Conservation (phyloP, 805 yeast species). For the Pichia manshurica region DNA sequence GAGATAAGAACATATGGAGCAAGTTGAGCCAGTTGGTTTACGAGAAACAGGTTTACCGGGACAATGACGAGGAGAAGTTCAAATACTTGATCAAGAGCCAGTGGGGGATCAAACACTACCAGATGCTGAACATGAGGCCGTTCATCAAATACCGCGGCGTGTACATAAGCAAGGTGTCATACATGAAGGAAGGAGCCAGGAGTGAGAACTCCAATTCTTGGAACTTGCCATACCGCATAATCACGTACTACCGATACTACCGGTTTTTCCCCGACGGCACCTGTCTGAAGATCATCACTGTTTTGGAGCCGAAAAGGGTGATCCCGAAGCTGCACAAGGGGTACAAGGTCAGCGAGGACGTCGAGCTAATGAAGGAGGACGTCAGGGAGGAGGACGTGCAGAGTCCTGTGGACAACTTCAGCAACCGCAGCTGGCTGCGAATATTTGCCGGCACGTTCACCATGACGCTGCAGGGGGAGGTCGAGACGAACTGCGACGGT, state of each 20-base stretch:
- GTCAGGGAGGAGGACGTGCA: constrained; percentile 4
- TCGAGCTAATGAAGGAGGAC: constrained; percentile 20
- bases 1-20: constrained; percentile 44
- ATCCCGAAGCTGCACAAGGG: constrained; percentile 46
- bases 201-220: constrained; percentile 61
- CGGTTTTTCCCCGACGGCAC: constrained; percentile 78
- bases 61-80: constrained; percentile 34
- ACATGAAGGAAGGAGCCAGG: constrained; percentile 76
- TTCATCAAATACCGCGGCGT: constrained; percentile 76
- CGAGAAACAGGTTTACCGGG: constrained; percentile 48
- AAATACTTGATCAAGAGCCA: constrained; percentile 29
- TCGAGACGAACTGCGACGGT: constrained; percentile 51
- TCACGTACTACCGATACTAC: constrained; percentile 82
- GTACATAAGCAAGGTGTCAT: constrained; percentile 79
- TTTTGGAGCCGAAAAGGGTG: constrained; percentile 63
- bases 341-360: constrained; percentile 11
- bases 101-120: constrained; percentile 42
- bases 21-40: constrained; percentile 45
- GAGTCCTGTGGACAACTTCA: constrained; percentile 8
- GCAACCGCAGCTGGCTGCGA: constrained; percentile 22
- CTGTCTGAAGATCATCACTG: constrained; percentile 62
- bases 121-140: constrained; percentile 62
- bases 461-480: constrained; percentile 45
- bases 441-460: constrained; percentile 53
- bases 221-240: constrained; percentile 71